phyloP scores from a whole-genome alignment of 1,284 basidiomycete genomes.

The Melampsora americana region DNA sequence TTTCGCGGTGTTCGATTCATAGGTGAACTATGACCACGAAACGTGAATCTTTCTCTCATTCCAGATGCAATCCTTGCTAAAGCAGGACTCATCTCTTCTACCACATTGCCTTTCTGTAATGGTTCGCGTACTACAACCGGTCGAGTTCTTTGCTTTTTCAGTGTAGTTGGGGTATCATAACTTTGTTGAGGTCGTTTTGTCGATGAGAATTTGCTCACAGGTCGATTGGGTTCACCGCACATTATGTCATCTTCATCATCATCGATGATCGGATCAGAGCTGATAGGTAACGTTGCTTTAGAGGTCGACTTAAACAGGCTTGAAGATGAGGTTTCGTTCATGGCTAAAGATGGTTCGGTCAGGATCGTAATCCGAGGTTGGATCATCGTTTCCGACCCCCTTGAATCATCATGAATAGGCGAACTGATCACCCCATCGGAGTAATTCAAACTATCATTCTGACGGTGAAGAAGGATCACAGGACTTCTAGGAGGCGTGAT shows the following conservation, averaged over 20 bases:
- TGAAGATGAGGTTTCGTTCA: too few species aligned
- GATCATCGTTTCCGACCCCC: too few species aligned
- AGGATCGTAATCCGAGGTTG: neutral
- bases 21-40: neutral
- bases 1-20: neutral
- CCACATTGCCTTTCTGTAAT: neutral
- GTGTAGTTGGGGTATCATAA: conserved; percentile 10
- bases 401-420: too few species aligned
- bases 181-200: too few species aligned
- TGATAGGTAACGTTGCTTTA: neutral
- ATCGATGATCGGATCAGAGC: conserved; percentile 33
- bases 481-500: too few species aligned
- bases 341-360: too few species aligned
- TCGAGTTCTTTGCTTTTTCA: neutral
- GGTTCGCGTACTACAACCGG: neutral
- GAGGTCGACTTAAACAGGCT: too few species aligned
- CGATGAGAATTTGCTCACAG: too few species aligned
- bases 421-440: too few species aligned
- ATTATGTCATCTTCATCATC: conserved; percentile 9
- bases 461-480: too few species aligned
- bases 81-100: conserved; percentile 34
- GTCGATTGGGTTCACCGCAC: neutral
- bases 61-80: conserved; percentile 34
- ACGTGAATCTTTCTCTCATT: conserved; percentile 31
- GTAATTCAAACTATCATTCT: too few species aligned